Conservation (phyloP, 805 yeast genomes). For the Suhomyces pyralidae region DNA sequence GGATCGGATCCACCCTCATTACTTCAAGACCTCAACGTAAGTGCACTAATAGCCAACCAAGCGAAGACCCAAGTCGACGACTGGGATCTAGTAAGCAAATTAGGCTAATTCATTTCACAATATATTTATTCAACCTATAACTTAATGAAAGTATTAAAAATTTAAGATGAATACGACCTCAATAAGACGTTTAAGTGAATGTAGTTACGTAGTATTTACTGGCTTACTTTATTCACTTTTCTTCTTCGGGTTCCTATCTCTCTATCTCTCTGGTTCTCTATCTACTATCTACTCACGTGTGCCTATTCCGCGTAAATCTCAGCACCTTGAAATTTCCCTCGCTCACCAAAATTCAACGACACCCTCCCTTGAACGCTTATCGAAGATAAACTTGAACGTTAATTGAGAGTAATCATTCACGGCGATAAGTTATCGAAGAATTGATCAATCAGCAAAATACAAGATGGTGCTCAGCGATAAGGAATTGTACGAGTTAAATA, state of each 20-base stretch:
- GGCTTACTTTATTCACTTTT: background rate
- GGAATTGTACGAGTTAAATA: conserved; percentile 70
- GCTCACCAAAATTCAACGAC: background rate
- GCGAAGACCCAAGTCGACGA: conserved; percentile 27
- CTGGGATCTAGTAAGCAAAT: conserved; percentile 36
- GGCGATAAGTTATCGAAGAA: conserved; percentile 1
- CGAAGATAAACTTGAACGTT: background rate
- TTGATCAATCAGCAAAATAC: conserved; percentile 5
- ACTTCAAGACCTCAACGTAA: conserved; percentile 21
- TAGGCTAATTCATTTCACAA: conserved; percentile 7
- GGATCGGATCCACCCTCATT: conserved; percentile 15
- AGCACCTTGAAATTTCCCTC: conserved; percentile 1
- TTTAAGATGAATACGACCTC: too few relatives aligned
- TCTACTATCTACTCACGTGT: background rate
- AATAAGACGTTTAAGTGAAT: too few relatives aligned
- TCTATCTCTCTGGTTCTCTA: background rate
- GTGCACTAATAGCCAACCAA: conserved; percentile 22
- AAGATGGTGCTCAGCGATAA: conserved; percentile 36
- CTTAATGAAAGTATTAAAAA: background rate
- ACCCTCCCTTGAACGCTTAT: conserved; percentile 4
- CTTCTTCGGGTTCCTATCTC: background rate
- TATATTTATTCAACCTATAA: background rate
- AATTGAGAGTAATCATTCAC: background rate
- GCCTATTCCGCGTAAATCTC: background rate
- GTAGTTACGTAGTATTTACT: background rate